Base-by-base conservation (phyloP, 352 stramenopile species). In the Thraustochytrium sp. region DNA sequence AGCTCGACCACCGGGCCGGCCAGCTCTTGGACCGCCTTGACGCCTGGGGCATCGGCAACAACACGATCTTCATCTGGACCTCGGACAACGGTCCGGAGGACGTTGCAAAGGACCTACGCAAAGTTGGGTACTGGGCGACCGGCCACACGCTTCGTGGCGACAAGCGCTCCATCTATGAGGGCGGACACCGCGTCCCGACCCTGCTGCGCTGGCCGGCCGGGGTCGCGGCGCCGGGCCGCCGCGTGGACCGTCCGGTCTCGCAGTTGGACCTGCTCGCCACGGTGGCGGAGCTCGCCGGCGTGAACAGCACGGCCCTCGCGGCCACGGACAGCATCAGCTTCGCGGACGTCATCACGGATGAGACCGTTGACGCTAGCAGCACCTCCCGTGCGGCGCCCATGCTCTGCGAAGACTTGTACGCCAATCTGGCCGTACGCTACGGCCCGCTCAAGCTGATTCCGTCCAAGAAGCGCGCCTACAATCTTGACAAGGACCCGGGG, bases 141-240 rank as follows among this genome's bases (percentile, higher is more conserved):
- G 31, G n/a, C 5, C 8, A n/a, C 31, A 23, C 5, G 8, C 42
- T 86, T 26, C 51, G 62, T 1, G 84, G 84, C 23, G 64, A 26
- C 38, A 86, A 86, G 73, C 61, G 84, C 16, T 63, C 64, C 5
- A 31, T 86, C 36, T 86, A 86, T 73, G 83, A 86, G 44, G 84
- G 84, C 38, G 84, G 84, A 18, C 13, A 78, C 21, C 80, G 84
- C 21, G 29, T 40, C 4, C 84, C 84, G 29, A 51, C 49, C 23
- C 55, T 86, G 1, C 4, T 82, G 36, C 44, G 82, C 26, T 86
- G 84, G 84, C 80, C 84, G 0, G 59, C 65, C 31, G 54, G 54
- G n/a, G 5, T 63, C 54, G 31, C 54, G 5, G 1, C 8, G 54
- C 54, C 54, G 0, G 31, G 31, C 0, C 54, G 54, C 1, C 8